These are phyloP conservation scores for Botrytis galanthina DNA, from an alignment of 2,329 filamentous ascomycete species.

Conservation along the genomic window DNA sequence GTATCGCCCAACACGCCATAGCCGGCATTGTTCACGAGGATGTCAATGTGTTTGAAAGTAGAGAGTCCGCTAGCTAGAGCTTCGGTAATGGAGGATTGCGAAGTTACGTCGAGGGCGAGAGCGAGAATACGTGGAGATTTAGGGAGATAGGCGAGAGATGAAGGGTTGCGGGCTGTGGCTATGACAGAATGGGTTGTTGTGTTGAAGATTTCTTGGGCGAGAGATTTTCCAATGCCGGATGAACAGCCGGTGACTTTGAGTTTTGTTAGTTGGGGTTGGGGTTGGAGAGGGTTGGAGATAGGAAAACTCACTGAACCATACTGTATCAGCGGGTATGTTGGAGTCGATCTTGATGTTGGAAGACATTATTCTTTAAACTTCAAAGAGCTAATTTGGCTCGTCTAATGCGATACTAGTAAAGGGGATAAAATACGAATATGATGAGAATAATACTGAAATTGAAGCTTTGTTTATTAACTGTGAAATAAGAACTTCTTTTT, in stretches of 20 bases:
- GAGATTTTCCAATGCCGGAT: conserved; percentile 42
- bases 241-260: conserved; percentile 47
- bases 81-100: conserved; percentile 38
- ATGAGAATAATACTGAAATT: neutral
- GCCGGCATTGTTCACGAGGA: conserved; percentile 52
- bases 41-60: conserved; percentile 51
- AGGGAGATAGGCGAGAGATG: conserved; percentile 43
- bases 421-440: neutral
- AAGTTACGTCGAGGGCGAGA: conserved; percentile 48
- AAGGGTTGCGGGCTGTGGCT: conserved; percentile 48
- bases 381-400: neutral
- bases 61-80: conserved; percentile 42
- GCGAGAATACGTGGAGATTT: conserved; percentile 42
- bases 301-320: conserved; percentile 11
- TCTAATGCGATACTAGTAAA: neutral
- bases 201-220: conserved; percentile 41
- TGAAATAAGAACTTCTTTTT: neutral
- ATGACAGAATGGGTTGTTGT: conserved; percentile 43
- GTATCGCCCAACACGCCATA: conserved; percentile 49
- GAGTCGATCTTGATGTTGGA: neutral
- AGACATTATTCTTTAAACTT: neutral
- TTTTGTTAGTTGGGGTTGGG: neutral
- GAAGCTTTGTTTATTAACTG: too few species aligned
- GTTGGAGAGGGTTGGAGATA: neutral
- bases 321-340: conserved; percentile 4